These are phyloP conservation scores for Solanum clarkiae DNA, from an alignment of 257 asterid species.

Conservation along the genomic window DNA sequence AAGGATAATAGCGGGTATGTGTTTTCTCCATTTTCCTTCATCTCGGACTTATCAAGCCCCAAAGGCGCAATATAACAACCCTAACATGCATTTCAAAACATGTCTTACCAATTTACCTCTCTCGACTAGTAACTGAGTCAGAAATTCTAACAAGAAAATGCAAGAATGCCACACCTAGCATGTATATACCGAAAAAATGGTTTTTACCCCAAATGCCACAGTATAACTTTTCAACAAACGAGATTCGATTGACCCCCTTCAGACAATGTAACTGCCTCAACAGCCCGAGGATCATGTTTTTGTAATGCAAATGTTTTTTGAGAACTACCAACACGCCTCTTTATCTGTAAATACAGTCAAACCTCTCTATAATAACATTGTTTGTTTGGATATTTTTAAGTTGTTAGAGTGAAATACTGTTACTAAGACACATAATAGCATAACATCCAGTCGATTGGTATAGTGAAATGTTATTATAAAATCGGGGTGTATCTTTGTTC, in stretches of 20 bases:
- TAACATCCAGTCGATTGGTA: neutral
- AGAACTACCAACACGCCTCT: neutral
- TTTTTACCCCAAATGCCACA: neutral
- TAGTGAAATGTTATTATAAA: neutral
- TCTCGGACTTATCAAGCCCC: neutral
- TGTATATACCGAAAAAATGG: neutral
- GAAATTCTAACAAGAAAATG: neutral
- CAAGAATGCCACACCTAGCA: neutral
- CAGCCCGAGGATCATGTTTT: neutral
- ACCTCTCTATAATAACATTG: neutral
- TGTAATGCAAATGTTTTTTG: neutral
- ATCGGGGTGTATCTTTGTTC: neutral
- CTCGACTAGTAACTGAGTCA: neutral
- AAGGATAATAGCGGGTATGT: slow-evolving; percentile 64
- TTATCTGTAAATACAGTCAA: neutral
- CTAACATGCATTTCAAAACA: neutral
- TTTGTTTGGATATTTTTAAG: neutral
- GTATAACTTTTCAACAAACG: neutral
- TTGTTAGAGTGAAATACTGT: neutral
- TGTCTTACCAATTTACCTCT: neutral
- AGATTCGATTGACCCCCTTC: neutral
- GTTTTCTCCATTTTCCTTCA: neutral
- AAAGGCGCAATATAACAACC: neutral
- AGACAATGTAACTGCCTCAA: neutral
- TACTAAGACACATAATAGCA: neutral